Evolutionary conservation across 2,329 filamentous ascomycete genomes (phyloP), one percentile per base, ranked within the genome.

Genomic region (Fusarium abutilonis): DNA sequence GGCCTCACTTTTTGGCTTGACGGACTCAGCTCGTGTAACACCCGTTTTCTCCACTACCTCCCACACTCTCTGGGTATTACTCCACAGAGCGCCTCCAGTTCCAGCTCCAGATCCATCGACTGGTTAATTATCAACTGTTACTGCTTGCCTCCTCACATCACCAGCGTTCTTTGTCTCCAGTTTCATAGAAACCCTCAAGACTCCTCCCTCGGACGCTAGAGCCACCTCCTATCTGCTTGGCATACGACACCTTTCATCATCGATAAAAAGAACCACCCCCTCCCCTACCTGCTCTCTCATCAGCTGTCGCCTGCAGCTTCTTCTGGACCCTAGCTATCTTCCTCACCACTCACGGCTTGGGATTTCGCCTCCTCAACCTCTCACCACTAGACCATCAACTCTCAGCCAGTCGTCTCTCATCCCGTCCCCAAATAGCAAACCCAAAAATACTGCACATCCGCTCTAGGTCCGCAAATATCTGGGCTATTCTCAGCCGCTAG

Each of bases 211-310:
- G 34, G 43, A 59, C 60, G 47, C 66, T 68, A 68, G 52, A 67
- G 50, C 63, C 66, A 59, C 63, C 52, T 66, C 64, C 40, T 48
- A 41, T 50, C 47, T 52, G 48, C 65, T 64, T 66, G 60, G 67
- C 63, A 59, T 51, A 70, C 68, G 66, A 63, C 63, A 65, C 47
- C 50, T 57, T 63, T 64, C 66, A 70, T 66, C 64, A 67, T 68
- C 66, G 68, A 70, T 70, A 69, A 70, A 70, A 62, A 60, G 43
- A 68, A 59, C 57, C 64, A 47, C 60, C 51, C 58, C 59, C 56
- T 66, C 60, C 65, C 23, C 23, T 19, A 19, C 19, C 19, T 19
- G 19, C 19, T 19, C 19, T 26, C 23, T 26, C 45, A 44, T 52
- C 55, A 60, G 62, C 62, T 68, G 50, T 46, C 48, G 48, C 40